A percentile compares a stretch with the other conserved stretches of the same genome.
These are phyloP conservation scores for Dioscorea cayenensis DNA, from an alignment of 116 monocot species.

Conservation along the genomic window DNA sequence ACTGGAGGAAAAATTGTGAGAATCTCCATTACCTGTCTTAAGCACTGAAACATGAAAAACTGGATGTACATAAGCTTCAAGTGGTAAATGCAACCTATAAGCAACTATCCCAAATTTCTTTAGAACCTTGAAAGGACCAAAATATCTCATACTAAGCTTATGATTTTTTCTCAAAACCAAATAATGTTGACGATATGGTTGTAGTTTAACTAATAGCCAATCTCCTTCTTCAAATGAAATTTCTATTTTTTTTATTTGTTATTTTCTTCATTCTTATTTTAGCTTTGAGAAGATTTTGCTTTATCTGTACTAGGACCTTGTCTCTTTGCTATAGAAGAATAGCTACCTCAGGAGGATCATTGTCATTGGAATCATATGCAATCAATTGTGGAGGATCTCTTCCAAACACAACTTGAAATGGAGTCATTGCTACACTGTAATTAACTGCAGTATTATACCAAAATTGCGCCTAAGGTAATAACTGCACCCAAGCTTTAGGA, in stretches of 20 bases:
- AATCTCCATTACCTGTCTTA: too few relatives aligned
- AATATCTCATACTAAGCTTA: background rate
- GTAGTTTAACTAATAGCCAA: background rate
- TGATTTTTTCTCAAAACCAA: background rate
- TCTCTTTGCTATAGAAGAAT: background rate
- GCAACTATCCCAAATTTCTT: background rate
- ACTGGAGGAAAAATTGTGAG: too few relatives aligned
- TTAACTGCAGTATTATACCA: background rate
- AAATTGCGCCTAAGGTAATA: background rate
- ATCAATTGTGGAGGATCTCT: background rate
- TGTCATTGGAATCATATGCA: background rate
- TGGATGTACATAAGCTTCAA: background rate
- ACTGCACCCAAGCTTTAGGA: background rate
- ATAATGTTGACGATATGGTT: background rate
- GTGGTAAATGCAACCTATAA: background rate
- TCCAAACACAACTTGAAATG: background rate
- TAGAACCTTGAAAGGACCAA: background rate
- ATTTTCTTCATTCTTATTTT: background rate
- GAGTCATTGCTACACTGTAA: background rate
- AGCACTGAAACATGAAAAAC: background rate
- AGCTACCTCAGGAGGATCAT: background rate
- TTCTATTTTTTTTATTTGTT: background rate
- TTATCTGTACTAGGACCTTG: background rate
- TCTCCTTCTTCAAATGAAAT: background rate
- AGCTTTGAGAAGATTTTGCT: background rate